Percentiles rank a stretch among this genome's conserved stretches.
phyloP scores from a whole-genome alignment of 2,329 filamentous ascomycete species.

The Monosporascus sp. region DNA sequence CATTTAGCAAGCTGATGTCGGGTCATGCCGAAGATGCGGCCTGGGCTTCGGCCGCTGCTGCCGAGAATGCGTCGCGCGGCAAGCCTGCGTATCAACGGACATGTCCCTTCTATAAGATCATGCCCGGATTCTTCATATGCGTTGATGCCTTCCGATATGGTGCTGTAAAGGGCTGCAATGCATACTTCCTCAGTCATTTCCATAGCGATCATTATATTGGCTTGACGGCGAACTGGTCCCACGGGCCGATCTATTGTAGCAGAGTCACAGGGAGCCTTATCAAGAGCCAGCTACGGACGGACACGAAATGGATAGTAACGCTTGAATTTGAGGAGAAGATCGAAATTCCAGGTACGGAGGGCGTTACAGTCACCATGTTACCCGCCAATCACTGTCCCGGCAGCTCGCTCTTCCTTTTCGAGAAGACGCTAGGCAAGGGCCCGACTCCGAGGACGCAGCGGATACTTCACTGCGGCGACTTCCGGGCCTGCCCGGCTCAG shows the following conservation, averaged over 20 bases:
- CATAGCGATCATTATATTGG: slow-evolving; percentile 98
- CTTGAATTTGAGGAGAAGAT: slow-evolving; percentile 78
- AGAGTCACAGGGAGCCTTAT: slow-evolving; percentile 87
- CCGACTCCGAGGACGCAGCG: slow-evolving; percentile 61
- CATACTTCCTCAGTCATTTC: slow-evolving; percentile 96
- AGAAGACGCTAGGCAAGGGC: slow-evolving; percentile 65
- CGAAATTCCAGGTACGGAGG: slow-evolving; percentile 76
- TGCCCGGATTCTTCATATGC: slow-evolving; percentile 86
- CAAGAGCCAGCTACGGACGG: slow-evolving; percentile 77
- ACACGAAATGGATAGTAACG: slow-evolving; percentile 77
- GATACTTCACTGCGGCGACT: slow-evolving; percentile 93
- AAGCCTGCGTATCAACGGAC: slow-evolving; percentile 84
- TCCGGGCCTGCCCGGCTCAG: slow-evolving; percentile 83
- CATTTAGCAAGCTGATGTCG: slow-evolving; percentile 91
- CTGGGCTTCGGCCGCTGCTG: slow-evolving; percentile 81
- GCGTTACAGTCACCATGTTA: slow-evolving; percentile 88
- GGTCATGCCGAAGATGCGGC: slow-evolving; percentile 84
- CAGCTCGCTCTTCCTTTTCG: slow-evolving; percentile 88
- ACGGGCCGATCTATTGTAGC: slow-evolving; percentile 96
- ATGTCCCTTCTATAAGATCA: slow-evolving; percentile 97
- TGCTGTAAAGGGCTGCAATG: slow-evolving; percentile 83
- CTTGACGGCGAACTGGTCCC: slow-evolving; percentile 79
- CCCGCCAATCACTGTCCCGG: slow-evolving; percentile 95
- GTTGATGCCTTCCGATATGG: slow-evolving; percentile 97
- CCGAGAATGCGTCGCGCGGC: slow-evolving; percentile 72